A percentile compares a stretch with the other conserved stretches of the same genome.
Evolutionary conservation across 495 filamentous ascomycete species (phyloP).

Genomic region (Penicillium cinerascens): DNA sequence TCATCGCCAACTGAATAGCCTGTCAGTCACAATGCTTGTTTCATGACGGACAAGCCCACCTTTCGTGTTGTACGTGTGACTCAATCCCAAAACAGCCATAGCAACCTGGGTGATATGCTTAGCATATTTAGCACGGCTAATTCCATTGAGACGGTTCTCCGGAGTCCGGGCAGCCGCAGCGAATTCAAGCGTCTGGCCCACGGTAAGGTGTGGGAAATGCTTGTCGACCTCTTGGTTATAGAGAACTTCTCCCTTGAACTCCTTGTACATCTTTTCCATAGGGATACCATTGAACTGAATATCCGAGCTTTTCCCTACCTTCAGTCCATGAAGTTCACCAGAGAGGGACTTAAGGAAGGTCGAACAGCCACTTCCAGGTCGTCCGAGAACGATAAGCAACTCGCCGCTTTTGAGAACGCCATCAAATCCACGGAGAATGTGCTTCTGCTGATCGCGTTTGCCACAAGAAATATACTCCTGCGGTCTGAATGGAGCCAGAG

Average conservation of each 20-base stretch:
- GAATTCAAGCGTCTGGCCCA: constrained; percentile 64
- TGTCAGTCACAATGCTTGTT: constrained; percentile 38
- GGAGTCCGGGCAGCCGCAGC: constrained; percentile 54
- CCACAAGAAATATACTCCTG: constrained; percentile 40
- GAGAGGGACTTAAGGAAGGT: constrained; percentile 41
- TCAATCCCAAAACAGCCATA: constrained; percentile 57
- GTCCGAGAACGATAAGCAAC: constrained; percentile 39
- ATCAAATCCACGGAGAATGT: constrained; percentile 41
- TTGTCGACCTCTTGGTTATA: constrained; percentile 63
- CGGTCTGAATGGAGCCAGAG: constrained; percentile 46
- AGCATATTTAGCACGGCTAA: constrained; percentile 39
- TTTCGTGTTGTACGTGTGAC: constrained; percentile 53
- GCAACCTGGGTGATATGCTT: constrained; percentile 54
- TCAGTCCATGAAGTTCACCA: constrained; percentile 37
- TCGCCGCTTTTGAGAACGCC: constrained; percentile 39
- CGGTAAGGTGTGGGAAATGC: constrained; percentile 64
- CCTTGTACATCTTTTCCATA: constrained; percentile 50
- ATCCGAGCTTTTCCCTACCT: constrained; percentile 37
- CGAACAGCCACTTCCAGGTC: constrained; percentile 45
- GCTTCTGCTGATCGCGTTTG: constrained; percentile 29
- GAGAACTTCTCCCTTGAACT: constrained; percentile 62
- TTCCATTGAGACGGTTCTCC: constrained; percentile 38
- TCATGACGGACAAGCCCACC: constrained; percentile 42
- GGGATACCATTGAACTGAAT: constrained; percentile 54
- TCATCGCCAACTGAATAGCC: constrained; percentile 42